Percentiles rank a stretch among this genome's conserved stretches.
Conservation (phyloP, 2,329 filamentous ascomycete genomes). For the Calonectria honghensis region DNA sequence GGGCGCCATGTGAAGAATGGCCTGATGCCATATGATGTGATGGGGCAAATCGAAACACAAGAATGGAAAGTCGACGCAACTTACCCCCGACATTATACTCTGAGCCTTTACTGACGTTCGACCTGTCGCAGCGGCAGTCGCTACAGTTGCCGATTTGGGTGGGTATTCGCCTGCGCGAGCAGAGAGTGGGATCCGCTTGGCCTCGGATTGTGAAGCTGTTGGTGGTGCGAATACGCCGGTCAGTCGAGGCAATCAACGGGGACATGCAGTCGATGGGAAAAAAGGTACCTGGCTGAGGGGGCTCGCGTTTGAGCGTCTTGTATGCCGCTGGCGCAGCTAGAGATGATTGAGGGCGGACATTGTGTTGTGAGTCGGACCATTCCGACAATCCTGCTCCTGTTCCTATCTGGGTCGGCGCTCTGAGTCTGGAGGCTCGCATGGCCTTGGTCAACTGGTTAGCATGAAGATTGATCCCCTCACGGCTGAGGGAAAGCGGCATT, state of each 20-base stretch:
- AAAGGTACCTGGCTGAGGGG: conserved; percentile 65
- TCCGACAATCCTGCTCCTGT: conserved; percentile 67
- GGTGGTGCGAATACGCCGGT: conserved; percentile 37
- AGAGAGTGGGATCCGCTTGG: conserved; percentile 76
- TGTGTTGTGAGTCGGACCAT: conserved; percentile 77
- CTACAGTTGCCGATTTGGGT: conserved; percentile 60
- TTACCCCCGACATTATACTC: conserved; percentile 61
- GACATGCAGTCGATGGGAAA: conserved; percentile 8
- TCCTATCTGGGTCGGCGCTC: conserved; percentile 53
- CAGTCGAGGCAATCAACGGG: conserved; percentile 37
- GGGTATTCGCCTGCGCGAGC: conserved; percentile 74
- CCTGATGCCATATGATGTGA: conserved; percentile 35
- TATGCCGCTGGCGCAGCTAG: conserved; percentile 62
- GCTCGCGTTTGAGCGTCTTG: conserved; percentile 71
- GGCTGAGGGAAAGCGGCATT: not conserved
- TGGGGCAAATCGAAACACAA: conserved; percentile 37
- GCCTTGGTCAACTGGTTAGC: conserved; percentile 46
- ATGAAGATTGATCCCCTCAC: conserved; percentile 1
- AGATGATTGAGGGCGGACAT: conserved; percentile 69
- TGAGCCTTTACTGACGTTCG: conserved; percentile 68
- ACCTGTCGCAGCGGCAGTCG: conserved; percentile 63
- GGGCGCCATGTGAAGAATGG: conserved; percentile 28
- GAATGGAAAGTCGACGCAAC: conserved; percentile 36
- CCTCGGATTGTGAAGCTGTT: conserved; percentile 71
- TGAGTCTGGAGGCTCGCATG: conserved; percentile 57